Evolutionary conservation across 2,329 filamentous ascomycete genomes (phyloP), one percentile per base, ranked within the genome.

Genomic region (Alternaria longipes): DNA sequence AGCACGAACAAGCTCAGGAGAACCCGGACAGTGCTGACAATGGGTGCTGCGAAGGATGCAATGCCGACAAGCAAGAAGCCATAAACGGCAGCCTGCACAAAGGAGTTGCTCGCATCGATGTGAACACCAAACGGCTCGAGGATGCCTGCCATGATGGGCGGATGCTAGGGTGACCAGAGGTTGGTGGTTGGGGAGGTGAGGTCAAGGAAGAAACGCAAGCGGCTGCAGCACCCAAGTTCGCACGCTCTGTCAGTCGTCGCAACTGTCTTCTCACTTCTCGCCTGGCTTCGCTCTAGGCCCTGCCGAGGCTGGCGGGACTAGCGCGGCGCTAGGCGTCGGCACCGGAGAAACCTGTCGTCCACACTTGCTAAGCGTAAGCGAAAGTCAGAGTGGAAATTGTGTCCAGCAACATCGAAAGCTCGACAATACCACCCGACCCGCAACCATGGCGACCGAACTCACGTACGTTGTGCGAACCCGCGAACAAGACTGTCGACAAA

Each of bases 1-100:
- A 85, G 70, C 51, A 85, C 73, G 67, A 84, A 84, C 54, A 84
- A 71, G 65, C 81, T 83, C 54, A 83, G 73, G 40, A 85, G 75
- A 54, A 84, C 67, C 56, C 82, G 72, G 69, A 83, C 74, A 64
- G 82, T 82, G 71, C 81, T 83, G 71, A 82, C 75, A 60, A 84
- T 67, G 6, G 74, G 75, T 47, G 71, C 71, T 61, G 68, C 65
- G 42, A 78, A 68, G 36, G 75, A 66, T 22, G 69, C 71, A 53
- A 74, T 64, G 54, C 76, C 76, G 18, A 71, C 72, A 16, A 76
- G 58, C 34, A 79, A 59, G 22, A 78, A 63, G 38, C 68, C 63
- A 26, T 68, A 73, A 16, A 76, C 67, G 4, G 74, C 66, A 44
- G 66, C 68, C 60, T 74, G 68, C 4, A 71, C 62, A 26, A 74